Percentiles rank a stretch among this genome's conserved stretches.
These are phyloP conservation scores for Annulohypoxylon moriforme DNA, from an alignment of 495 filamentous ascomycete genomes.

Conservation along the genomic window DNA sequence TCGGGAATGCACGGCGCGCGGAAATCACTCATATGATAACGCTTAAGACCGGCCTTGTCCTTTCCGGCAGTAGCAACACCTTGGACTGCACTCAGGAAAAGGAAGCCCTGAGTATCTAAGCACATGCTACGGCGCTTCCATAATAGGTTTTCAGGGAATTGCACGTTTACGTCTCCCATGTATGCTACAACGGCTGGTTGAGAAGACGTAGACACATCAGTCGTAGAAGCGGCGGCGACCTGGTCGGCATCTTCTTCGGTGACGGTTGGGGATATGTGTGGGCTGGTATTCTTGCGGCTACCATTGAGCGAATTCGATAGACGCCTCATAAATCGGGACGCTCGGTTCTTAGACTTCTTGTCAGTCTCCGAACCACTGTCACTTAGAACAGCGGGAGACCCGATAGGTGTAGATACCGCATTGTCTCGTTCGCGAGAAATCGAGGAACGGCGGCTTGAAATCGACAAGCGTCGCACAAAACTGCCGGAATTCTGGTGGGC, in stretches of 20 bases:
- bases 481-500: conserved; percentile 47
- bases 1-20: conserved; percentile 80
- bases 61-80: conserved; percentile 51
- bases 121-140: conserved; percentile 91
- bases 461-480: conserved; percentile 56
- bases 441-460: conserved; percentile 60
- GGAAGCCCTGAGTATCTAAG: conserved; percentile 78
- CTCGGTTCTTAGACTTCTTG: conserved; percentile 71
- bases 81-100: conserved; percentile 73
- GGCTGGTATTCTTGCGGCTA: conserved; percentile 58
- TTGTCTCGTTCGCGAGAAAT: conserved; percentile 46
- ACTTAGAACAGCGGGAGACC: conserved; percentile 50
- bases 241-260: conserved; percentile 70
- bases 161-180: conserved; percentile 90
- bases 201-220: conserved; percentile 48
- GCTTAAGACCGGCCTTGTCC: conserved; percentile 64
- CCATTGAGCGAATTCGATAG: conserved; percentile 77
- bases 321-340: conserved; percentile 81
- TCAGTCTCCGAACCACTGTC: conserved; percentile 49
- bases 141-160: conserved; percentile 90
- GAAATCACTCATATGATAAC: conserved; percentile 86
- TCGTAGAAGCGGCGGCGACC: conserved; percentile 52
- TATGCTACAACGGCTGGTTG: conserved; percentile 64
- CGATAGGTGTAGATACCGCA: conserved; percentile 24
- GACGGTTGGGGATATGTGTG: conserved; percentile 71